These are phyloP conservation scores for Cydonia oblonga DNA, from an alignment of 331 rosid species.

Conservation along the genomic window DNA sequence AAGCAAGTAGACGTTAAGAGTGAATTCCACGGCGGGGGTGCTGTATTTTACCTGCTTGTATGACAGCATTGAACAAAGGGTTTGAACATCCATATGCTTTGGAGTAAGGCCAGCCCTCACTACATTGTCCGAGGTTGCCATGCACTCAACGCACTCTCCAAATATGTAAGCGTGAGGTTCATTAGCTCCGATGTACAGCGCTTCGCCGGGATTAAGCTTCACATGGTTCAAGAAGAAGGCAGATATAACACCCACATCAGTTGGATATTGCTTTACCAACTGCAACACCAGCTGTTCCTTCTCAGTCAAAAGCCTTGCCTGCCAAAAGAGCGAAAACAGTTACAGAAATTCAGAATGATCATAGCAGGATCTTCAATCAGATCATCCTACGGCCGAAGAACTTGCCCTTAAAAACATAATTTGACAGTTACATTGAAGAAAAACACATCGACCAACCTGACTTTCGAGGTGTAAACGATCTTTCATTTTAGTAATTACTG, in stretches of 20 bases:
- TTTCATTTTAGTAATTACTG: constrained; percentile 43
- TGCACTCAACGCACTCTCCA: constrained; percentile 85
- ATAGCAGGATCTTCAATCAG: neutral
- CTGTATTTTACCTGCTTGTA: constrained; percentile 55
- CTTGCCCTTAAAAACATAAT: neutral
- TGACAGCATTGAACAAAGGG: constrained; percentile 97
- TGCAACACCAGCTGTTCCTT: constrained; percentile 68
- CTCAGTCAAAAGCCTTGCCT: constrained; percentile 70
- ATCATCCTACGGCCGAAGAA: neutral
- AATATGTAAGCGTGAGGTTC: constrained; percentile 86
- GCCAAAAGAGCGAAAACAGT: constrained; percentile 1
- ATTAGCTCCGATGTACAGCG: constrained; percentile 69
- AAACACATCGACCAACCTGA: constrained; percentile 37
- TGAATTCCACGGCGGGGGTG: neutral
- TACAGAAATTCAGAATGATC: neutral
- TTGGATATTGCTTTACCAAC: constrained; percentile 77
- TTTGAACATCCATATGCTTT: constrained; percentile 65
- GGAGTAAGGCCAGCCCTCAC: constrained; percentile 96
- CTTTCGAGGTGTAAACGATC: constrained; percentile 53
- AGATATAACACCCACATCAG: constrained; percentile 73
- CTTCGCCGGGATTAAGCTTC: constrained; percentile 84
- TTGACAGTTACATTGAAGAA: neutral
- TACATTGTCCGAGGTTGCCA: constrained; percentile 98
- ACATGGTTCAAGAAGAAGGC: constrained; percentile 83
- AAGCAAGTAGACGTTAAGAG: neutral